A percentile compares a stretch with the other conserved stretches of the same genome.
Evolutionary conservation across 1,139 yeast genomes (phyloP).

Genomic region (Geotrichum cucujoidarum): DNA sequence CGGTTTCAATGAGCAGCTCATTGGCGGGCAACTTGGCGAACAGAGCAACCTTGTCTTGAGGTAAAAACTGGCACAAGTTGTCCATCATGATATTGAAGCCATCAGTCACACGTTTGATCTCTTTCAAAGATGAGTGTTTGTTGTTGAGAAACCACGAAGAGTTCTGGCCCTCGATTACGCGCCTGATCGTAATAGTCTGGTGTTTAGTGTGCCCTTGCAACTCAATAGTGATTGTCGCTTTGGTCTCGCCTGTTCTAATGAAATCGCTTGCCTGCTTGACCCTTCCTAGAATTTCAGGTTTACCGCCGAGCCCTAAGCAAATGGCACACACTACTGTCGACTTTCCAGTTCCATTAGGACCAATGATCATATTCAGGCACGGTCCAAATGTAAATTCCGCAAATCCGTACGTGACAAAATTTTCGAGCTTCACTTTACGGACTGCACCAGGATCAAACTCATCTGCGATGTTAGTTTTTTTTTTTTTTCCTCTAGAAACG

Average conservation of each 20-base stretch:
- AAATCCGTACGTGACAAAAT: constrained; percentile 77
- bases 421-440: constrained; percentile 56
- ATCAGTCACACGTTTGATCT: constrained; percentile 37
- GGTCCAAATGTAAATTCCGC: constrained; percentile 82
- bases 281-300: constrained; percentile 72
- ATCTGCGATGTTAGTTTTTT: constrained; percentile 13
- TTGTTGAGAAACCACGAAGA: constrained; percentile 53
- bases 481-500: no score
- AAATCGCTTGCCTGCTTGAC: constrained; percentile 62
- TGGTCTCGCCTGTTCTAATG: constrained; percentile 65
- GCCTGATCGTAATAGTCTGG: constrained; percentile 41
- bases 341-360: constrained; percentile 97
- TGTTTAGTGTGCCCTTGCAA: constrained; percentile 45
- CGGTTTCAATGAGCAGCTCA: constrained; percentile 68
- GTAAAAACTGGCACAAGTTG: constrained; percentile 88
- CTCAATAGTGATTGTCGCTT: constrained; percentile 59
- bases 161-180: constrained; percentile 40
- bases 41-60: constrained; percentile 92
- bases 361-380: constrained; percentile 83
- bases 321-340: constrained; percentile 91
- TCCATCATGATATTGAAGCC: constrained; percentile 73
- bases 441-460: constrained; percentile 55
- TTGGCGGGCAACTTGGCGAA: constrained; percentile 82
- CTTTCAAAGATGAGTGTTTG: constrained; percentile 41
- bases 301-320: constrained; percentile 85